Evolutionary conservation across 257 asterid species (phyloP).

Genomic region (Nicotiana obtusifolia): DNA sequence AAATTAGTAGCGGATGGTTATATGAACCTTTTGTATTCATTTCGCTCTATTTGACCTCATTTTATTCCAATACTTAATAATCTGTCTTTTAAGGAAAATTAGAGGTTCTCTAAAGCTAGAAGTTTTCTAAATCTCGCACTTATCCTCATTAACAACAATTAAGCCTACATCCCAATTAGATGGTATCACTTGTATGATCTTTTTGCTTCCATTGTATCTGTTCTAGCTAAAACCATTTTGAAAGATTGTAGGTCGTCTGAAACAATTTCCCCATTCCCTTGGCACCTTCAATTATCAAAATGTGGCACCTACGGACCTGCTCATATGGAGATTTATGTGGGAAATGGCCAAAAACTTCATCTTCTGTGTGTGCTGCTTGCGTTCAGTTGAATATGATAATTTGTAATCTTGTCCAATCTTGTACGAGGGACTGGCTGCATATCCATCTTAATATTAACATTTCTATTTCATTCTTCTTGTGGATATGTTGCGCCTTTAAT

Average conservation of each 20-base stretch:
- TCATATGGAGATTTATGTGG: neutral
- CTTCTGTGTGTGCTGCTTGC: neutral
- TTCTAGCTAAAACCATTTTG: neutral
- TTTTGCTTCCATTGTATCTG: neutral
- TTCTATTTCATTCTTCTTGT: neutral
- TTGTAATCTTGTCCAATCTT: neutral
- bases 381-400: neutral
- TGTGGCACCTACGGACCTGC: neutral
- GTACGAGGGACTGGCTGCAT: neutral
- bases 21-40: neutral
- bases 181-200: neutral
- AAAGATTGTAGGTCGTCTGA: neutral
- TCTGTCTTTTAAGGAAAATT: neutral
- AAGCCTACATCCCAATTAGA: neutral
- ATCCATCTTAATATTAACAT: neutral
- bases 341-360: neutral
- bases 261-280: neutral
- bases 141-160: neutral
- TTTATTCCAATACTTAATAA: neutral
- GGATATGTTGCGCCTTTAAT: neutral
- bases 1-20: no score
- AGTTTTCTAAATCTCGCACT: neutral
- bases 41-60: neutral
- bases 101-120: neutral
- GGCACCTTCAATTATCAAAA: neutral